Evolutionary conservation across 2,329 filamentous ascomycete genomes (phyloP).

Genomic region (Phialophora expanda): DNA sequence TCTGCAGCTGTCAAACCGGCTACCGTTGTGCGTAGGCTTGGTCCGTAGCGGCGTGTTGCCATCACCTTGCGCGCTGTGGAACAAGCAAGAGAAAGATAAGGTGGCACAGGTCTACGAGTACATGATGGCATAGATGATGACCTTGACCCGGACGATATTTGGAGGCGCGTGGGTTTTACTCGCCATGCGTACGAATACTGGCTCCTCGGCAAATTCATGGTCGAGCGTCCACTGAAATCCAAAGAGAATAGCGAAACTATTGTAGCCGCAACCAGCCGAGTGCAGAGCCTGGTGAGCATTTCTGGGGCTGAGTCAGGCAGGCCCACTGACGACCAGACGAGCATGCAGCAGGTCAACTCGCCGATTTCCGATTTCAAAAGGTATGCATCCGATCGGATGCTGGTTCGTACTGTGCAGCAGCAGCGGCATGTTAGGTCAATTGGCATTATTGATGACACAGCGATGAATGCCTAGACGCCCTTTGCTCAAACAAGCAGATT

Average conservation of each 20-base stretch:
- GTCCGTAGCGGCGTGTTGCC: no score
- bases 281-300: neutral
- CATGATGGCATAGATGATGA: no score
- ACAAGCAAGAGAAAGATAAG: no score
- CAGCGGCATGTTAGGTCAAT: neutral
- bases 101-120: no score
- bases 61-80: no score
- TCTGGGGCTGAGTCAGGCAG: neutral
- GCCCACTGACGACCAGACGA: slow-evolving; percentile 45
- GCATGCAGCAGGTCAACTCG: slow-evolving; percentile 50
- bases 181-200: slow-evolving; percentile 46
- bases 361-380: slow-evolving; percentile 45
- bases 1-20: no score
- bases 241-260: neutral
- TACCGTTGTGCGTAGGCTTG: no score
- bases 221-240: slow-evolving; percentile 38
- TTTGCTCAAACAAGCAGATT: neutral
- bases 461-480: neutral
- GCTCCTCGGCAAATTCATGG: slow-evolving; percentile 45
- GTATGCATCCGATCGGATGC: neutral
- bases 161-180: slow-evolving; percentile 46
- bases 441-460: neutral
- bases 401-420: neutral
- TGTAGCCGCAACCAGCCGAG: neutral
- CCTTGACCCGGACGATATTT: slow-evolving; percentile 40